Percentiles rank a stretch among this genome's conserved stretches.
These are phyloP conservation scores for Calonectria multiphialidica DNA, from an alignment of 2,329 filamentous ascomycete species.

Conservation along the genomic window DNA sequence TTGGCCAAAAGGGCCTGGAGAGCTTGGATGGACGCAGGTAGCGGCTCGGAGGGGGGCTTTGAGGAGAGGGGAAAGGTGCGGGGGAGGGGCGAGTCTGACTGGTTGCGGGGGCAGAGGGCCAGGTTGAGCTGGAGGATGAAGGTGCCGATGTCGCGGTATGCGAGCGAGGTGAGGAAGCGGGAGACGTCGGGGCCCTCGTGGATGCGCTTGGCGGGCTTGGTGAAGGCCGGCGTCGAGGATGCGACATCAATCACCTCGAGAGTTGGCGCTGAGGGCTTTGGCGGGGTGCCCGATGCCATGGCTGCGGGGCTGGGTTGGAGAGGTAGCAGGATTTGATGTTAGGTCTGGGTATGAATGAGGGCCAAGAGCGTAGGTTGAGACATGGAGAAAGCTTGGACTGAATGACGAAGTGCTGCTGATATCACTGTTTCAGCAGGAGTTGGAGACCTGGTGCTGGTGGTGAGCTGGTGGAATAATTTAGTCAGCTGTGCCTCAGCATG, in stretches of 20 bases:
- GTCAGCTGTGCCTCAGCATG: conserved; percentile 15
- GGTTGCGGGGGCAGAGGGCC: conserved; percentile 79
- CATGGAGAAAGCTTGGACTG: not conserved
- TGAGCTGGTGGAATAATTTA: conserved; percentile 19
- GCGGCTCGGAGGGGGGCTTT: conserved; percentile 54
- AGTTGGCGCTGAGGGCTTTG: conserved; percentile 41
- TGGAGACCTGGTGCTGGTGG: not conserved
- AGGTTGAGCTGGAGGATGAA: conserved; percentile 93
- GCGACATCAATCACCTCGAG: conserved; percentile 63
- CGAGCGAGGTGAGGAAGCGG: conserved; percentile 82
- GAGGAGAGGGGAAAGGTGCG: conserved; percentile 59
- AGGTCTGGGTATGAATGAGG: not conserved
- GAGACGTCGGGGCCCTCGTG: conserved; percentile 86
- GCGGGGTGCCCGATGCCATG: conserved; percentile 39
- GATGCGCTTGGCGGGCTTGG: conserved; percentile 82
- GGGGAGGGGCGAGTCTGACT: conserved; percentile 48
- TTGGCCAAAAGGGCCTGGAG: conserved; percentile 76
- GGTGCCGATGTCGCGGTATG: conserved; percentile 87
- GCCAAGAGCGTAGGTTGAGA: not conserved
- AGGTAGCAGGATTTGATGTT: not conserved
- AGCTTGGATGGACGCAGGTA: conserved; percentile 63
- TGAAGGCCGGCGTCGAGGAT: conserved; percentile 66
- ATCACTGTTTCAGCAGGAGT: not conserved
- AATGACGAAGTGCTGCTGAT: not conserved
- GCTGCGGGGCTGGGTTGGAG: not conserved